These are phyloP conservation scores for Moringa oleifera DNA, from an alignment of 345 rosid species.

Conservation along the genomic window DNA sequence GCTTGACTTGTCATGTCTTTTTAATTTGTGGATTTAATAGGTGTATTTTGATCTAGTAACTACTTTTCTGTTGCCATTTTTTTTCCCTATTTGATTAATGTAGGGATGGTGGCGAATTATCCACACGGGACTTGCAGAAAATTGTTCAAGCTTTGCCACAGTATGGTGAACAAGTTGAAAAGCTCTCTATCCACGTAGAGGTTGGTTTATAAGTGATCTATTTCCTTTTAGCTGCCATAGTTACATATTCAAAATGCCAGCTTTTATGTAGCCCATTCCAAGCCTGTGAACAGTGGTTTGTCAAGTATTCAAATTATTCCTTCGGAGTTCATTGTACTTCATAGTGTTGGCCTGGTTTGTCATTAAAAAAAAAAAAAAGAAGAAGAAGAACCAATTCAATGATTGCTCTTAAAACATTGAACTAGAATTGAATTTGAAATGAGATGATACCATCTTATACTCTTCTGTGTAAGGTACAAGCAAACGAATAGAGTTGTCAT, in stretches of 20 bases:
- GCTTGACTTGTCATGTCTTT: neutral
- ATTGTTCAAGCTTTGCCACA: slow-evolving; percentile 92
- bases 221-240: no score
- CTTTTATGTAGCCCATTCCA: neutral
- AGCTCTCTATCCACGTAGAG: slow-evolving; percentile 91
- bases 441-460: neutral
- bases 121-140: slow-evolving; percentile 89
- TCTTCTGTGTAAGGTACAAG: neutral
- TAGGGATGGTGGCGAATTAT: slow-evolving; percentile 80
- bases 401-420: neutral
- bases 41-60: neutral
- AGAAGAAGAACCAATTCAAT: no score
- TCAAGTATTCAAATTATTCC: neutral
- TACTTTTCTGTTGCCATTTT: neutral
- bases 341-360: no score
- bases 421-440: neutral
- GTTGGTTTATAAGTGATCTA: no score
- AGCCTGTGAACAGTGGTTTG: neutral
- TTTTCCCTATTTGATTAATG: slow-evolving; percentile 12
- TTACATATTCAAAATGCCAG: neutral
- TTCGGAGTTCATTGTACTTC: neutral
- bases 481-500: neutral
- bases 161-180: slow-evolving; percentile 76
- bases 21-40: neutral
- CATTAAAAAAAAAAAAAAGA: no score